Evolutionary conservation across 495 filamentous ascomycete genomes (phyloP), one percentile per base, ranked within the genome.

Genomic region (Daldinia concentrica): DNA sequence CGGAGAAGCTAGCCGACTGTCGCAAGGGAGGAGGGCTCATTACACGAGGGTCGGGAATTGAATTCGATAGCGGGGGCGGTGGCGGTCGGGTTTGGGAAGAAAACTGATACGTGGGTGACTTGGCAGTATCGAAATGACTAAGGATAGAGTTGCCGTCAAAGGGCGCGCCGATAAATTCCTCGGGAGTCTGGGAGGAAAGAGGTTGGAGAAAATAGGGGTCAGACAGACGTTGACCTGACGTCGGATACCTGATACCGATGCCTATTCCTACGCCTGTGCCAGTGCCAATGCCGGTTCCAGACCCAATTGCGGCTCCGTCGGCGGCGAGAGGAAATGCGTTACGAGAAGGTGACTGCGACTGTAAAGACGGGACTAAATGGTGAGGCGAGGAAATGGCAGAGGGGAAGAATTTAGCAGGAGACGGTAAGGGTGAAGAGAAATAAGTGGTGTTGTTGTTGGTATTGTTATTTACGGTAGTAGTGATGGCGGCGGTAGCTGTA

Each of bases 1-100:
- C 85, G 26, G 91, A 89, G 80, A 94, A 94, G 80, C 92, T 96
- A 58, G 87, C 87, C 5, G 94, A 95, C 74, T 94, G 92, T 76
- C 92, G 88, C 62, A 97, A 84, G 72, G 86, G 82, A 71, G 88
- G 82, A 72, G 88, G 79, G 74, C 84, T 83, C 85, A 86, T 82
- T 67, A 80, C 73, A 68, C 80, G 83, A 62, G 86, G 76, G 63
- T 90, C 87, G 56, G 90, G 83, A 71, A 79, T 86, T 57, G 88
- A 85, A 74, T 88, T 86, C 60, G 88, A 86, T 60, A 85, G 79
- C 58, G 82, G 84, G 48, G 86, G 81, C 11, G 81, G 82, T 69
- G 86, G 82, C 55, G 87, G 81, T 65, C 82, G 84, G 57, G 80
- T 78, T 64, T 83, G 69, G 69, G 83, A 29, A 64, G 73, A 62